phyloP scores from a whole-genome alignment of 2,329 filamentous ascomycete genomes.

The Monosporascus sp. region DNA sequence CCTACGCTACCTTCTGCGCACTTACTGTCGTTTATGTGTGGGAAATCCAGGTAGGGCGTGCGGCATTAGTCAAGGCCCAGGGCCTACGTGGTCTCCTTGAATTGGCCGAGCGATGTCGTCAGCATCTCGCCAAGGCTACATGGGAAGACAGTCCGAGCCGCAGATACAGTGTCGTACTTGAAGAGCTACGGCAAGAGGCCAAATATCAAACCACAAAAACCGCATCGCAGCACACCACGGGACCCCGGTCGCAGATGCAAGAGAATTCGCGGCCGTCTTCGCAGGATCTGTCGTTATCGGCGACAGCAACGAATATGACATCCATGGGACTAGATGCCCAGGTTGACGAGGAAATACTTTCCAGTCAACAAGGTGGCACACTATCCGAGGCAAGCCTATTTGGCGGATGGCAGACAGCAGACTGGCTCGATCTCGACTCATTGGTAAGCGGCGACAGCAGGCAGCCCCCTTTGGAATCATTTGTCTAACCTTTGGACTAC shows the following conservation, averaged over 20 bases:
- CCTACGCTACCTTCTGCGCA: constrained; percentile 33
- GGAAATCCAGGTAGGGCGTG: constrained; percentile 32
- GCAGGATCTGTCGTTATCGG: too few relatives aligned
- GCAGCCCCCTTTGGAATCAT: too few relatives aligned
- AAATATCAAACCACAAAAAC: background rate
- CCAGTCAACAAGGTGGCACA: too few relatives aligned
- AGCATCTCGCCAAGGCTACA: constrained; percentile 34
- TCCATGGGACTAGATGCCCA: too few relatives aligned
- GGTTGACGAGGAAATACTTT: too few relatives aligned
- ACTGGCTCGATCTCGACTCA: constrained; percentile 26
- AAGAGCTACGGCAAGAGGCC: constrained; percentile 41
- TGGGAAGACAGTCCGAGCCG: constrained; percentile 37
- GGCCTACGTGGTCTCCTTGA: constrained; percentile 26
- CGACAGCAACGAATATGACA: too few relatives aligned
- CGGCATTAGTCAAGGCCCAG: background rate
- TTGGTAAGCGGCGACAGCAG: constrained; percentile 10
- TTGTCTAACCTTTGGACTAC: too few relatives aligned
- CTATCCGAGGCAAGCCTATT: constrained; percentile 1
- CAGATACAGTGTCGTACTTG: constrained; percentile 47
- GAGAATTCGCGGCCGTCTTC: background rate
- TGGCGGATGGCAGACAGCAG: constrained; percentile 24
- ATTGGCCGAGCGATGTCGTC: constrained; percentile 41
- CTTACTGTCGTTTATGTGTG: constrained; percentile 44
- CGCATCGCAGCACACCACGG: too few relatives aligned
- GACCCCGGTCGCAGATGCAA: background rate